Percentiles rank a stretch among this genome's conserved stretches.
phyloP scores from a whole-genome alignment of 805 yeast genomes.

The Wickerhamomyces silvicola region DNA sequence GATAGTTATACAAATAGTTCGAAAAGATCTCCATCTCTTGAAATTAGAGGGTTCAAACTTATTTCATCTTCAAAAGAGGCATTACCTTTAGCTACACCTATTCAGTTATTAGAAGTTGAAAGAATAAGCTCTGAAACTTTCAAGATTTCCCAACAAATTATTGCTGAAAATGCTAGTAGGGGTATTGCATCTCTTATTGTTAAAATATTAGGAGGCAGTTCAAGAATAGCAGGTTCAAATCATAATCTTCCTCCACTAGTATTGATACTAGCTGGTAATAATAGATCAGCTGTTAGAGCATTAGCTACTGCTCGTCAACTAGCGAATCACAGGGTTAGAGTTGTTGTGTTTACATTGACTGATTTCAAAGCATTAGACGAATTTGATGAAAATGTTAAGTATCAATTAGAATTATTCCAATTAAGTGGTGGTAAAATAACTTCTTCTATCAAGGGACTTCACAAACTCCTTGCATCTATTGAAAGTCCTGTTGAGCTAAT shows the following conservation, averaged over 20 bases:
- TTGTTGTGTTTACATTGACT: constrained; percentile 30
- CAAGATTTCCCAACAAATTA: constrained; percentile 36
- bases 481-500: constrained; percentile 76
- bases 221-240: constrained; percentile 56
- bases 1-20: constrained; percentile 12
- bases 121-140: constrained; percentile 48
- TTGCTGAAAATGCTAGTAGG: constrained; percentile 64
- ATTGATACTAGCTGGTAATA: constrained; percentile 65
- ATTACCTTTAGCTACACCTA: constrained; percentile 64
- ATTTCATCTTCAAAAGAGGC: constrained; percentile 18
- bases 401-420: constrained; percentile 50
- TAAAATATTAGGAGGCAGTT: constrained; percentile 60
- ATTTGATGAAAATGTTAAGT: constrained; percentile 26
- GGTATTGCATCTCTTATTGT: constrained; percentile 56
- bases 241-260: constrained; percentile 79
- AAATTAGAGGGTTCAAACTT: constrained; percentile 9
- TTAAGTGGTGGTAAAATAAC: constrained; percentile 66
- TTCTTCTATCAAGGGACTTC: constrained; percentile 28
- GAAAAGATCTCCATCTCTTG: constrained; percentile 12
- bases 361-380: constrained; percentile 8
- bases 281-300: constrained; percentile 68
- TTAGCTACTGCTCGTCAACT: constrained; percentile 76
- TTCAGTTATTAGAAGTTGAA: constrained; percentile 75
- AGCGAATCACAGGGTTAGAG: constrained; percentile 65
- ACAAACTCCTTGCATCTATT: constrained; percentile 33